Conservation (phyloP, 192 early-diverging fungal genomes). For the Mortierella antarctica region DNA sequence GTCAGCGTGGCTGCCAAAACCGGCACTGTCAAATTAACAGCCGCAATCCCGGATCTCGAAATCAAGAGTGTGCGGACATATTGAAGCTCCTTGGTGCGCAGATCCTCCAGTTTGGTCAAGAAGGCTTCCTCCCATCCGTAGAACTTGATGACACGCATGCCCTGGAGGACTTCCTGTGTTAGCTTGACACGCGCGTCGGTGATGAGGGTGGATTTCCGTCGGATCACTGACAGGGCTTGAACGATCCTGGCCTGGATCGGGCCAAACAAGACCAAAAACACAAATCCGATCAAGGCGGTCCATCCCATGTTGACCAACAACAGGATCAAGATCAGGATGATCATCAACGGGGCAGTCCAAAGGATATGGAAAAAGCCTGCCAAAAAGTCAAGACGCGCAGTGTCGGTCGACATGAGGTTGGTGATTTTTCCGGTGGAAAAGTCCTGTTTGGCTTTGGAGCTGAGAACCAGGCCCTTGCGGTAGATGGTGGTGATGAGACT, state of each 20-base stretch:
- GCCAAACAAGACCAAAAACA: constrained; percentile 57
- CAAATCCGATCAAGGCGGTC: constrained; percentile 72
- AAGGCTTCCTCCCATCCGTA: constrained; percentile 75
- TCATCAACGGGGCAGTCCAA: constrained; percentile 58
- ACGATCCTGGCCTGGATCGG: constrained; percentile 53
- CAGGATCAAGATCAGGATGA: constrained; percentile 54
- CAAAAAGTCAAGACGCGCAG: constrained; percentile 56
- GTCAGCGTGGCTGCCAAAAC: constrained; percentile 62
- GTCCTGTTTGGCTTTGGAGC: constrained; percentile 58
- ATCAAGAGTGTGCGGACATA: constrained; percentile 51
- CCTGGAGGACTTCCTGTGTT: constrained; percentile 73
- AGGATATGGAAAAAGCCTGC: constrained; percentile 58
- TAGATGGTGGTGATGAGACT: constrained; percentile 60
- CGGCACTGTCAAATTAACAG: constrained; percentile 51
- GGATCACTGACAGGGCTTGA: constrained; percentile 30
- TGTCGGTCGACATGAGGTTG: constrained; percentile 81
- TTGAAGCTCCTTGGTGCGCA: constrained; percentile 54
- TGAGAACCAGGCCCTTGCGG: constrained; percentile 61
- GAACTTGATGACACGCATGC: constrained; percentile 83
- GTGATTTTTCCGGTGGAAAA: constrained; percentile 73
- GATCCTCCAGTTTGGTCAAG: constrained; percentile 47
- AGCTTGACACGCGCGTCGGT: constrained; percentile 81
- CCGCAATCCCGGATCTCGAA: constrained; percentile 53
- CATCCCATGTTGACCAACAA: constrained; percentile 65
- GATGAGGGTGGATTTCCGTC: constrained; percentile 58